A percentile compares a stretch with the other conserved stretches of the same genome.
These are phyloP conservation scores for Colletotrichum spaethianum DNA, from an alignment of 2,329 filamentous ascomycete genomes.

Conservation along the genomic window DNA sequence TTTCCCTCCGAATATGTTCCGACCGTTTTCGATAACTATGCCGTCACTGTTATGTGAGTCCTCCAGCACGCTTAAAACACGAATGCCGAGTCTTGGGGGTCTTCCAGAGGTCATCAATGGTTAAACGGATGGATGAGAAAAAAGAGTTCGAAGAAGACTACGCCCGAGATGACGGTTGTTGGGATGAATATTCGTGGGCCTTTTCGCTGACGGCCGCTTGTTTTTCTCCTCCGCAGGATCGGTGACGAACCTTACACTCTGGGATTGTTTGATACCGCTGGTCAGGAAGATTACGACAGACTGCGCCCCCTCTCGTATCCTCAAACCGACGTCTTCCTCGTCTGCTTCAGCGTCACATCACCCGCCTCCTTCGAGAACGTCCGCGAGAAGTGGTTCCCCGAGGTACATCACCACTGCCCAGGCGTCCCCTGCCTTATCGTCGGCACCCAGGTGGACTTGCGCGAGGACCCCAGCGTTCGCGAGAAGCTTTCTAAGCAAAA, in stretches of 20 bases:
- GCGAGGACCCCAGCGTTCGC: constrained; percentile 87
- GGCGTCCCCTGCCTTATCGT: constrained; percentile 98
- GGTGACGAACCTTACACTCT: constrained; percentile 98
- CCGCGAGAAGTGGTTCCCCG: constrained; percentile 98
- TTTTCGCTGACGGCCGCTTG: constrained; percentile 31
- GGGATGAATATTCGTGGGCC: constrained; percentile 1
- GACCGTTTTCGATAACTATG: constrained; percentile 99
- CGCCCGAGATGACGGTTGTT: background rate
- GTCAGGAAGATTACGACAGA: constrained; percentile 99
- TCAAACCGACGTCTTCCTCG: constrained; percentile 98
- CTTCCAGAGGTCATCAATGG: constrained; percentile 1
- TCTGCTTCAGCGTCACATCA: constrained; percentile 98
- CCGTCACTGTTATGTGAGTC: constrained; percentile 98
- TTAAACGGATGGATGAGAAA: constrained; percentile 6
- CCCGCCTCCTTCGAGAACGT: constrained; percentile 99
- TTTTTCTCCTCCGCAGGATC: constrained; percentile 75
- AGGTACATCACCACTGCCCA: constrained; percentile 98
- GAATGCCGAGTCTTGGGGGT: background rate
- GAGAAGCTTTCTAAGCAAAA: constrained; percentile 97
- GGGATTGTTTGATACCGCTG: constrained; percentile 97
- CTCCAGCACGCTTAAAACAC: constrained; percentile 30
- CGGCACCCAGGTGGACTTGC: constrained; percentile 95
- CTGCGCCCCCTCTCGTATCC: constrained; percentile 97
- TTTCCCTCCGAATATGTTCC: constrained; percentile 99
- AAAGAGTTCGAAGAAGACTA: background rate